Base-by-base conservation (phyloP, 176 grass and related monocot genomes). In the Aegilops umbellulata region DNA sequence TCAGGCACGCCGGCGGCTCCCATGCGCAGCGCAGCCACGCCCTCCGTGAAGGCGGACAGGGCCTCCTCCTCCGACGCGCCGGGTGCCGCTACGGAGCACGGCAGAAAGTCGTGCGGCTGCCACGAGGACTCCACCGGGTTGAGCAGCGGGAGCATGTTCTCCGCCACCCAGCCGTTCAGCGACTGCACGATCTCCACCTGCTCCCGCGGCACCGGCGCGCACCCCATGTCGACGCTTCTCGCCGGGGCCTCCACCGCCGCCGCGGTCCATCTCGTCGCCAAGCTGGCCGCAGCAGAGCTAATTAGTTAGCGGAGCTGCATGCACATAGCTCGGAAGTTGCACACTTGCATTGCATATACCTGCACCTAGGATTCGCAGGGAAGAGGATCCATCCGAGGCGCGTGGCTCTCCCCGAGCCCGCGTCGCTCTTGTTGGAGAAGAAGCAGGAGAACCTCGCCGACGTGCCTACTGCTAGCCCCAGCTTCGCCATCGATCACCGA, bases 61-160 rank as follows among this genome's bases (percentile, higher is more conserved):
- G 29, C 58, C 34, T 75, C 60, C 12, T 32, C 41, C 27, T 42
- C 77, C 2, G 23, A 22, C 24, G 2, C 11, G n/a, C 47, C 34
- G 65, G 76, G 23, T 34, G 32, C 5, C 12, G 71, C 23, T 8
- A 35, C 10, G 15, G 87, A 84, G 76, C 57, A 70, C 38, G 88
- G 88, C 51, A 90, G 84, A 79, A 64, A 83, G 79, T 90, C 88
- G 79, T 90, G 79, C 23, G 88, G 88, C 84, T 90, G 88, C 88
- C 88, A 90, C 19, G 88, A 31, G n/a, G 84, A 30, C 10, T 87
- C 88, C 79, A 90, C 84, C 6, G 88, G 84, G 31, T 39, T 24
- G 17, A 90, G 84, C 22, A 90, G 79, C 79, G 89, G 84, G 55
- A 90, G 79, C 80, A 90, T 90, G 80, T 83, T 55, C 23, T 90